Evolutionary conservation across 805 yeast species (phyloP), one percentile per base, ranked within the genome.

Genomic region (Metschnikowia vanudenii): DNA sequence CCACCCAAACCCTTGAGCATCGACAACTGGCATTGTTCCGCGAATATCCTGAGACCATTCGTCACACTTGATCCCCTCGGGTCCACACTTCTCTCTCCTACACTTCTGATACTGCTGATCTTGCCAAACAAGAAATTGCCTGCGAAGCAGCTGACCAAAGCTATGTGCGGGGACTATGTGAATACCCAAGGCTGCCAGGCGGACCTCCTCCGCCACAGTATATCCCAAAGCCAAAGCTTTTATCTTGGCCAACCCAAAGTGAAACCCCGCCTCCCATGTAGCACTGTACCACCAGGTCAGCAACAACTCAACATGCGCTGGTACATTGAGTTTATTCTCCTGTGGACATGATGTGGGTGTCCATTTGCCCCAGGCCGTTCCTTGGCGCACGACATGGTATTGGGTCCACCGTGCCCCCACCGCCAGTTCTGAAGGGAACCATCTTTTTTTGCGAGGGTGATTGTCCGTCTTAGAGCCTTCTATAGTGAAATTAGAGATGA

Each of bases 231-330:
- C 13, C 13, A 8, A 3, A 3, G 45, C 45, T 6, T 36, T 35
- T 17, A 8, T 13, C 12, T 2, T 8, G 3, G 28, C 44, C 10
- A 34, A 18, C 4, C 18, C 8, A 28, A 35, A 35, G 10, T 19
- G 35, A 12, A 42, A 42, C 19, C 45, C 45, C 2, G 7, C 14
- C 1, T 22, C 45, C 45, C 45, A 42, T 13, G 45, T 42, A 3
- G 40, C 39, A 32, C 31, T 20, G n/a, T 42, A 42, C 17, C 19
- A 12, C 45, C 40, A 35, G 14, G 35, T 9, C 39, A 42, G 35
- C 16, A 13, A 9, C 20, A 42, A 5, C 6, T 4, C 3, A n/a
- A 28, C 14, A 1, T 17, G 14, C 3, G 16, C 12, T 5, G 36
- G 22, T 2, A 9, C 11, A 2, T 11, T 14, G 5, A 20, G 7